Evolutionary conservation across 371 early-diverging fungal species (phyloP).

Genomic region (Coemansia sp.): DNA sequence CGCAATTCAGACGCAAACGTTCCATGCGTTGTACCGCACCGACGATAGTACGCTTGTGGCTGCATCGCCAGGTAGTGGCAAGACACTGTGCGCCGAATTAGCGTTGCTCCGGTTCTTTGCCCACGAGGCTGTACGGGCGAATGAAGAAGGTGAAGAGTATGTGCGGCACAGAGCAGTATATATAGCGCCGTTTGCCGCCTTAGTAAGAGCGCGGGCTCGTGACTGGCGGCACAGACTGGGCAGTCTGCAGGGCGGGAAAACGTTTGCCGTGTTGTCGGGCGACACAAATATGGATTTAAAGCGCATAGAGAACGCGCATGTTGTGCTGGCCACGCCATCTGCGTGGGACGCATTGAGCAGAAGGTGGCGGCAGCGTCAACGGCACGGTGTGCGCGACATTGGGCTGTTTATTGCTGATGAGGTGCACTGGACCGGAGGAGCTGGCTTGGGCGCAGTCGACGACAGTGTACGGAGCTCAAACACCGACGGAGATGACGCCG

Average conservation of each 20-base stretch:
- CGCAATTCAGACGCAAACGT: conserved; percentile 95
- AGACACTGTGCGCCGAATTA: conserved; percentile 95
- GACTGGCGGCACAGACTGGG: conserved; percentile 82
- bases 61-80: conserved; percentile 96
- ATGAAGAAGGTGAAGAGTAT: conserved; percentile 35
- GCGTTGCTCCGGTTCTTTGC: conserved; percentile 86
- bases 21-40: conserved; percentile 84
- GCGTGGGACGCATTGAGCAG: conserved; percentile 98
- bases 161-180: conserved; percentile 74
- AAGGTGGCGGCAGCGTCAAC: conserved; percentile 89
- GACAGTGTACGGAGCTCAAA: conserved; percentile 10
- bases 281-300: conserved; percentile 90
- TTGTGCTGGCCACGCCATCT: conserved; percentile 94
- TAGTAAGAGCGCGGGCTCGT: conserved; percentile 67
- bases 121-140: conserved; percentile 47
- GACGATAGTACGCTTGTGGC: conserved; percentile 93
- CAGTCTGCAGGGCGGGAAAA: conserved; percentile 68
- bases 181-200: conserved; percentile 87
- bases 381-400: conserved; percentile 86
- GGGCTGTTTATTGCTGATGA: conserved; percentile 95
- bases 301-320: conserved; percentile 80
- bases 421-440: conserved; percentile 90
- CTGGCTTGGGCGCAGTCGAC: conserved; percentile 44
- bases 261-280: conserved; percentile 88
- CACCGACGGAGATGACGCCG: conserved; percentile 22